Conservation (phyloP, 768 basidiomycete species). For the Xerocomus potaroensis region DNA sequence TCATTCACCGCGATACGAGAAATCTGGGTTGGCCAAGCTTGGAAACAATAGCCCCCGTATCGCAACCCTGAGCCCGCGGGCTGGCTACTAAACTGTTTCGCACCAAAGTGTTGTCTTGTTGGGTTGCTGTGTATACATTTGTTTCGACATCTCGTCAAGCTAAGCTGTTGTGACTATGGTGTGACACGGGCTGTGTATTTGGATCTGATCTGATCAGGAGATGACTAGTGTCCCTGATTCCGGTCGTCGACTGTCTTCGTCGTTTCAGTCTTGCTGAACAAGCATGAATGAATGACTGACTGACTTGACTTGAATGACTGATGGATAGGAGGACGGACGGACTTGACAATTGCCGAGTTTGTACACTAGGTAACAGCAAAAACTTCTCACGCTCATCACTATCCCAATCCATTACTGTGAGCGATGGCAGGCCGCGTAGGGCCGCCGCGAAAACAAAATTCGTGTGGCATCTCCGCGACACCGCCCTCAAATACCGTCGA, state of each 20-base stretch:
- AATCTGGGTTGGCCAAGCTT: conserved; percentile 12
- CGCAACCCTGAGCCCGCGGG: conserved; percentile 3
- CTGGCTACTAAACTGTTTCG: conserved; percentile 9
- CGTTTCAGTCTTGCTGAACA: too few relatives aligned
- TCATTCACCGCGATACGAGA: conserved; percentile 3
- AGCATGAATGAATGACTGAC: too few relatives aligned
- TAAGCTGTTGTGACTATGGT: too few relatives aligned
- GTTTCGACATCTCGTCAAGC: too few relatives aligned
- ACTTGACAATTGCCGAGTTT: too few relatives aligned
- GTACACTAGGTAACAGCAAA: too few relatives aligned
- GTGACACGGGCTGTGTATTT: too few relatives aligned
- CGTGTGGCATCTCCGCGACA: background rate
- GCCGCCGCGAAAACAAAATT: conserved; percentile 19
- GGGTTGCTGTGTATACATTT: background rate
- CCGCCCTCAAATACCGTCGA: conserved; percentile 9
- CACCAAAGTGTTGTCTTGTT: background rate
- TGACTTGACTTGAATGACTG: too few relatives aligned
- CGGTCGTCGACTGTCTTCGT: too few relatives aligned
- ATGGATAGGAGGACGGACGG: too few relatives aligned
- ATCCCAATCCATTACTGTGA: conserved; percentile 1
- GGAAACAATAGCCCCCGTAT: conserved; percentile 13
- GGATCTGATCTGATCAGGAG: too few relatives aligned
- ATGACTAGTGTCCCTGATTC: too few relatives aligned
- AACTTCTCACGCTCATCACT: conserved; percentile 22
- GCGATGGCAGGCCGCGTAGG: conserved; percentile 24